phyloP scores from a whole-genome alignment of 352 stramenopile genomes.

The Globisporangium recalcitrans region DNA sequence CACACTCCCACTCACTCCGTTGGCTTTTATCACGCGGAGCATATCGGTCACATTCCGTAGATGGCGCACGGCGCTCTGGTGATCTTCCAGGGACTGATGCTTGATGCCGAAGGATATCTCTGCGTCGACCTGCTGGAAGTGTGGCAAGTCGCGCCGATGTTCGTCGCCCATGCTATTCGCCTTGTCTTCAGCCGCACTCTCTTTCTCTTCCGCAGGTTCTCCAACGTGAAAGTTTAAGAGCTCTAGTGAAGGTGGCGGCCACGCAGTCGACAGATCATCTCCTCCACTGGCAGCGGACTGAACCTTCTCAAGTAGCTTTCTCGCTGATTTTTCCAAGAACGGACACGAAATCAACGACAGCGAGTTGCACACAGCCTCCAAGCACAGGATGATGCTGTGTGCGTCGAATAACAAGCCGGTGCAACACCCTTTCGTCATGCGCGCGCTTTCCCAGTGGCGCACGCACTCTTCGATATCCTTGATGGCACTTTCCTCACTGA shows the following conservation, averaged over 20 bases:
- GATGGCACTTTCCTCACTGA: slow-evolving; percentile 35
- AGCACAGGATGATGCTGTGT: slow-evolving; percentile 24
- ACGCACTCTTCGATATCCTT: slow-evolving; percentile 49
- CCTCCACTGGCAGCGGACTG: slow-evolving; percentile 6
- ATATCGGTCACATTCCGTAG: slow-evolving; percentile 16
- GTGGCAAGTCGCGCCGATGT: not conserved
- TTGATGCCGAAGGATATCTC: slow-evolving; percentile 20
- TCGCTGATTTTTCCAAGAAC: slow-evolving; percentile 30
- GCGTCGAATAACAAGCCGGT: slow-evolving; percentile 33
- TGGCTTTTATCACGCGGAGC: slow-evolving; percentile 14
- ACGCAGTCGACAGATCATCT: slow-evolving; percentile 2
- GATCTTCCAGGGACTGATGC: slow-evolving; percentile 10
- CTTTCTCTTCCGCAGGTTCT: not conserved
- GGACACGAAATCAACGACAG: slow-evolving; percentile 52
- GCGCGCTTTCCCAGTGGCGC: slow-evolving; percentile 19
- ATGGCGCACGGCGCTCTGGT: slow-evolving; percentile 20
- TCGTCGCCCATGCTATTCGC: not conserved
- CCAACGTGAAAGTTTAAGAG: slow-evolving; percentile 18
- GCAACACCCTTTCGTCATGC: not conserved
- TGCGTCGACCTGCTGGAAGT: slow-evolving; percentile 33
- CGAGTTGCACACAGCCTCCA: slow-evolving; percentile 50
- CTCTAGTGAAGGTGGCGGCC: slow-evolving; percentile 21
- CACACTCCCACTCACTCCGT: not conserved
- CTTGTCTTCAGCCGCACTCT: not conserved
- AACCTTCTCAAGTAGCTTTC: slow-evolving; percentile 30